Base-by-base conservation (phyloP, 129 eudicot genomes). In the Cynara cardunculus region DNA sequence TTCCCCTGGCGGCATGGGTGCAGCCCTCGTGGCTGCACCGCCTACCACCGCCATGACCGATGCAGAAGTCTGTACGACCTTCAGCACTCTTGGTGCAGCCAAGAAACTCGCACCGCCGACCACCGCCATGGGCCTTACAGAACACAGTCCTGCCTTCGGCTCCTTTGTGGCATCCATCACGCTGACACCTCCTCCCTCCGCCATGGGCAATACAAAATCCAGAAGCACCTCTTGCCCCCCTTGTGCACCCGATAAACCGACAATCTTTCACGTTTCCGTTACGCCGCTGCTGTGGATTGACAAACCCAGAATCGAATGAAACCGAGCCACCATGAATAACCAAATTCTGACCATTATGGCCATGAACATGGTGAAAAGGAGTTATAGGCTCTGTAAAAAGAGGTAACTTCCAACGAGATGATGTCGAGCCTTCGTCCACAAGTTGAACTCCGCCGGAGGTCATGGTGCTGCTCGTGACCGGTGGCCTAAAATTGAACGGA, bases 91-190 rank as follows among this genome's bases (percentile, higher is more conserved):
- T 94, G 14, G 92, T 90, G 81, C 98, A 94, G 7, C 96, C 98
- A 19, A 87, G 91, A 81, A 73, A 73, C 71, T 87, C 89, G 84
- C 98, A 94, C 72, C 98, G 86, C 28, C 94, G 86, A 19, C 98
- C 98, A 35, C 98, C 98, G 2, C 98, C 98, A 16, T 94, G 98
- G 49, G 96, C 94, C 83, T 94, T 94, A 76, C 98, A 94, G 81
- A 91, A 94, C 34, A 85, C 89, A 0, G 98, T 94, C 31, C 46
- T 86, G 41, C 98, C 96, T 84, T 94, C 98, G 0, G 98, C 97
- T 3, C 98, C 98, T 81, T 92, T 94, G 0, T 77, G 91, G 41
- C 98, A 94, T 3, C 92, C 97, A 7, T 74, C 85, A 37, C 90
- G 80, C 64, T 91, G 94, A 69, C 98, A 94, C 83, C 98, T 72